Evolutionary conservation across 495 filamentous ascomycete genomes (phyloP).

Genomic region (Daldinia loculata): DNA sequence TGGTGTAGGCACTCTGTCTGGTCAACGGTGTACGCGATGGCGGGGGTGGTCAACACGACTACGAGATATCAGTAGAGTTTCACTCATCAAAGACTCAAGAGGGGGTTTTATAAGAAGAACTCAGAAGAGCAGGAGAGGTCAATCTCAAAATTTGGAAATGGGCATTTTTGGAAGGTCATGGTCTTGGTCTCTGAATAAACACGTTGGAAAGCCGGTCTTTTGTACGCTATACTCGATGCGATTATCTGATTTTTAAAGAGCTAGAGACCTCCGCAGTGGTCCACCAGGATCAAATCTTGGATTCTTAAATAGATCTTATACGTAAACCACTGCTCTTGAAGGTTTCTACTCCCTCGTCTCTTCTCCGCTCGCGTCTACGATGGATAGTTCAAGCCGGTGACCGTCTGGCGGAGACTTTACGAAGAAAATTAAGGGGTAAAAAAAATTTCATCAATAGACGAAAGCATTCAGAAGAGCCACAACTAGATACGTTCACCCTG

Average conservation of each 20-base stretch:
- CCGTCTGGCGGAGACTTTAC: constrained; percentile 6
- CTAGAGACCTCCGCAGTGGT: constrained; percentile 15
- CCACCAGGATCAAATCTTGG: constrained; percentile 13
- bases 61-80: constrained; percentile 30
- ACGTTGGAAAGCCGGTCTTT: constrained; percentile 36
- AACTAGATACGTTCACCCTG: not conserved
- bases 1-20: constrained; percentile 35
- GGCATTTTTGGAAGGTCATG: constrained; percentile 26
- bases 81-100: constrained; percentile 7
- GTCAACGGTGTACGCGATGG: constrained; percentile 21
- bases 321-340: constrained; percentile 21
- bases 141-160: constrained; percentile 36
- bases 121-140: constrained; percentile 23
- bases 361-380: constrained; percentile 10
- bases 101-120: constrained; percentile 20
- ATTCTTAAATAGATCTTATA: constrained; percentile 10
- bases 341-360: constrained; percentile 12
- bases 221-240: constrained; percentile 39
- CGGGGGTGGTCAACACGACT: constrained; percentile 14
- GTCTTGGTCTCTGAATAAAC: constrained; percentile 13
- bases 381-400: not conserved
- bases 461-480: not conserved
- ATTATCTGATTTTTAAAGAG: constrained; percentile 22
- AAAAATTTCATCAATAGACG: not conserved
- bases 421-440: not conserved